Evolutionary conservation across 306 rosid species (phyloP), one percentile per base, ranked within the genome.

Genomic region (Sechiopsis laciniata): DNA sequence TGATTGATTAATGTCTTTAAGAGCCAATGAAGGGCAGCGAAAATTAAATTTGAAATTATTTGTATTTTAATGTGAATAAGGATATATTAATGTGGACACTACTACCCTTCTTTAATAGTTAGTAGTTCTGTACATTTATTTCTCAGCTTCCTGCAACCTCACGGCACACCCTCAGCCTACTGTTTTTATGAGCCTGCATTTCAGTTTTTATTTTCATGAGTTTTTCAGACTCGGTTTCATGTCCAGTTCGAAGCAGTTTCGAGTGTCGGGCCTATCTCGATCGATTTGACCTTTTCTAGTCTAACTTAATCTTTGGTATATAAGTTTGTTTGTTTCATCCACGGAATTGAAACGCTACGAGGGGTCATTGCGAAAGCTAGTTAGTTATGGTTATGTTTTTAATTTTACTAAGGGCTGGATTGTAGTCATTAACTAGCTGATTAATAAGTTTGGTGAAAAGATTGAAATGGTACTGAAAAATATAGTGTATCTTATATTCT

Each of bases 121-220:
- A 9, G 26, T 40, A 35, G 11, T 35, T 8, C 29, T 4, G 6
- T 16, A 10, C 24, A 66, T 66, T 66, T 17, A 42, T 20, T 65
- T 66, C 72, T 42, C 55, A 42, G n/a, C 72, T 10, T 46, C 55
- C 72, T 66, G 32, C 55, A 42, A 66, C 72, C 8, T 5, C 72
- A 66, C 72, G 72, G 55, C 10, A 66, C 6, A 1, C 4, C 55
- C 29, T 6, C 8, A 37, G 29, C 11, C 71, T 37, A 1, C 2
- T 4, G 13, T 37, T 64, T 64, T 64, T 40, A 37, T 64, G 40
- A n/a, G 15, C 51, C 71, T 64, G 8, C 52, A 17, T n/a, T 35
- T 42, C 71, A 16, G 3, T 64, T 64, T 13, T 37, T 37, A 37
- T n/a, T 37, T 51, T 64, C 71, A n/a, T 56, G 21, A 3, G 7